Evolutionary conservation across 306 rosid species (phyloP), one percentile per base, ranked within the genome.

Genomic region (Castanea sativa): DNA sequence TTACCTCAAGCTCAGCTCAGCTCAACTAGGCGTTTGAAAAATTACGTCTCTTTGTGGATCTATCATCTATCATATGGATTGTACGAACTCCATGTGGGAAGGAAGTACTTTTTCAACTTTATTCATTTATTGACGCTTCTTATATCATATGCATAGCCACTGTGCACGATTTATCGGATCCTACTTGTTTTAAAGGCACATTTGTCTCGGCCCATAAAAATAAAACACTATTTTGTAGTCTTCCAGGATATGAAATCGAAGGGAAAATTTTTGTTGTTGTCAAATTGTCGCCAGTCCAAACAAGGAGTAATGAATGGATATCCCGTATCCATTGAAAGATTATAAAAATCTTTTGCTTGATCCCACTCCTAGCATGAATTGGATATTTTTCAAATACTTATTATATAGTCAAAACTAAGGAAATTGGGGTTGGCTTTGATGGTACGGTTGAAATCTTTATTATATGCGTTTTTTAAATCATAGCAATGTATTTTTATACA

Each of bases 81-180:
- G 78, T 82, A 77, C 69, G 35, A 70, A 76, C 67, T 85, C 81
- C 82, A 77, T 83, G 87, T 81, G 86, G 77, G 76, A 74, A 74
- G 45, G 14, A 21, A 18, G 20, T 30, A 69, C 70, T 76, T 79
- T 72, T 79, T 77, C 33, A 69, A 78, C 64, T 76, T 60, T n/a
- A 21, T 65, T 30, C n/a, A 60, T 10, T 20, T 8, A 15, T 6
- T 0, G 57, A 30, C 9, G 69, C 11, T 41, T 41, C 45, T 41
- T 7, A 41, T 41, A 41, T 51, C 2, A 71, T 76, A 23, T 61
- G 78, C 76, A 23, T 45, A 33, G 32, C 81, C 55, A 79, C 64
- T 73, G 12, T 19, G 33, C 33, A 30, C 45, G 45, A 41, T 41
- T 8, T 41, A 41, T 41, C 12, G 45, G 45, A 41, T 41, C 45